Evolutionary conservation across 371 early-diverging fungal species (phyloP).

Genomic region (Mortierella polycephala): DNA sequence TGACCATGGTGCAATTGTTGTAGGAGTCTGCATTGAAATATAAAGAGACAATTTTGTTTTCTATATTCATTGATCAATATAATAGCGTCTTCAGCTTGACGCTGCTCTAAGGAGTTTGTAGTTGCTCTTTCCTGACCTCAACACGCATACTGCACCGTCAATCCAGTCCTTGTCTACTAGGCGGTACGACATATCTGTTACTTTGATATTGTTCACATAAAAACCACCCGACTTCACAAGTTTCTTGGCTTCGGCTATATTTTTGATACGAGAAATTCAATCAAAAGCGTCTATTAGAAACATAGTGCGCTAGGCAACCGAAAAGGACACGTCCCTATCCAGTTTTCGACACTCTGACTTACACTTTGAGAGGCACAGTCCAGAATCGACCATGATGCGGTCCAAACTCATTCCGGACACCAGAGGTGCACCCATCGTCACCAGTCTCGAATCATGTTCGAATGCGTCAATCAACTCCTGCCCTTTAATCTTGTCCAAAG

Average conservation of each 20-base stretch:
- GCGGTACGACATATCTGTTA: conserved; percentile 58
- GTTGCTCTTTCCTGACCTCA: conserved; percentile 72
- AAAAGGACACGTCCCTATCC: too few relatives aligned
- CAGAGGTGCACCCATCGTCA: conserved; percentile 51
- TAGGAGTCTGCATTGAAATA: too few relatives aligned
- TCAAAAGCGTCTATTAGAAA: background rate
- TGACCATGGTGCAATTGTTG: too few relatives aligned
- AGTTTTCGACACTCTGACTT: conserved; percentile 19
- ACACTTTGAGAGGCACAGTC: conserved; percentile 78
- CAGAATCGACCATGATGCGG: conserved; percentile 68
- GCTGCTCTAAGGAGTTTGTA: conserved; percentile 57
- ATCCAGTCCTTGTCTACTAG: conserved; percentile 64
- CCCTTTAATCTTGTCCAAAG: conserved; percentile 58
- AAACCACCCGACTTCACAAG: conserved; percentile 80
- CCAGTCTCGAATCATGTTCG: conserved; percentile 71
- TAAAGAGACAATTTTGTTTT: too few relatives aligned
- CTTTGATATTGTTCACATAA: conserved; percentile 75
- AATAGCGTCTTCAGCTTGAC: background rate
- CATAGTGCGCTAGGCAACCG: background rate
- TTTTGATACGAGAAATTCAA: background rate
- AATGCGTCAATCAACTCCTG: conserved; percentile 79
- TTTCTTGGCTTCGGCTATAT: conserved; percentile 76
- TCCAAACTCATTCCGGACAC: conserved; percentile 64
- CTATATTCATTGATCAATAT: too few relatives aligned
- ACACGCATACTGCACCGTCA: conserved; percentile 62